Evolutionary conservation across 768 basidiomycete species (phyloP), one percentile per base, ranked within the genome.

Genomic region (Tephrocybe sp.): DNA sequence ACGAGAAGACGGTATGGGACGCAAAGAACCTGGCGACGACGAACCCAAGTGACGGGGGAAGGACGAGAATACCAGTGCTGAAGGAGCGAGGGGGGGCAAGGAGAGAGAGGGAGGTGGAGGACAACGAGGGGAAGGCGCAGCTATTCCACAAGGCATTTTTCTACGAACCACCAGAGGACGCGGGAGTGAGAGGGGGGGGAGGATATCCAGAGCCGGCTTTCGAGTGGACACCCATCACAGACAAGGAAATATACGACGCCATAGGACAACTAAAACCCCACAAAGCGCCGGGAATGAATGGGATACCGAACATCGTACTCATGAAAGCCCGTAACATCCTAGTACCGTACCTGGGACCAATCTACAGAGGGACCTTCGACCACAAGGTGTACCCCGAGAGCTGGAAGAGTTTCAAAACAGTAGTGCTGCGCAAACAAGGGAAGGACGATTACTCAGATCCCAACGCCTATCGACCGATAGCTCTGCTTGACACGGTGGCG

Each of bases 371-470:
- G 0, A 64, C 61, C 0, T 58, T 71, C 40, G 29, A 33, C 1
- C 55, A 66, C 0, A 38, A 55, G 1, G 31, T 42, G 34, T 71
- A 66, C 47, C 70, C 69, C 0, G 39, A 53, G 1, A 23, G 38
- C 24, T 69, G 64, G 63, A 57, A 56, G 44, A 3, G n/a, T 0
- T 64, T 61, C 0, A 50, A 50, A 10, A 71, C 69, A 0, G 47
- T 67, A 1, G 63, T 70, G 1, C 50, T 74, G 1, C 44, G 57
- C 3, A 75, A 75, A 52, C 70, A 70, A 11, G 68, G 69, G 3
- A 64, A 64, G 42, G 22, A 52, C 0, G 61, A 69, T 54, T 75
- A 75, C 56, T 42, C 55, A 1, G 36, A 54, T 1, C 58, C 71
- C 3, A 62, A 63, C 34, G 59, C 68, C 8, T 70, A 61, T 45